Conservation (phyloP, 1,139 yeast genomes). For the Debaryomyces fabryi region DNA sequence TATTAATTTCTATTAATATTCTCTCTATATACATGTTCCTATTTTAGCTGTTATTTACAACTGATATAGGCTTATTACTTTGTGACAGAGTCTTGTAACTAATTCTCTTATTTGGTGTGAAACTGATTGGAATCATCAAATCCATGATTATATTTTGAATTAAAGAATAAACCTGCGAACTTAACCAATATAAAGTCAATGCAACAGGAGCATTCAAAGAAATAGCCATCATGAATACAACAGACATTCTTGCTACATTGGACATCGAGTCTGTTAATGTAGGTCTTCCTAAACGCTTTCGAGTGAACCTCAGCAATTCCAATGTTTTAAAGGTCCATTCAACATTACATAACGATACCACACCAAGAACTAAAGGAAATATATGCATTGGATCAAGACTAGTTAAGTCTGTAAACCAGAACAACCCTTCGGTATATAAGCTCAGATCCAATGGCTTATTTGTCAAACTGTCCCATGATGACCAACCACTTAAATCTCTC, state of each 20-base stretch:
- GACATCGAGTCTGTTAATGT: constrained; percentile 62
- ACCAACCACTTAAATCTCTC: constrained; percentile 77
- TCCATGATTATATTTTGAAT: constrained; percentile 77
- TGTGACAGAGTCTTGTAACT: constrained; percentile 9
- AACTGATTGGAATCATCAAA: constrained; percentile 60
- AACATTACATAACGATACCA: constrained; percentile 70
- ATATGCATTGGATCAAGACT: constrained; percentile 62
- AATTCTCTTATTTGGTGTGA: constrained; percentile 45
- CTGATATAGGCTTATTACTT: constrained; percentile 3
- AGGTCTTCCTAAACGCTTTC: constrained; percentile 50
- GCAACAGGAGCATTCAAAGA: constrained; percentile 87
- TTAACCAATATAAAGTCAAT: constrained; percentile 80
- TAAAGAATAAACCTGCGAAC: constrained; percentile 77
- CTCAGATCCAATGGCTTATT: constrained; percentile 57
- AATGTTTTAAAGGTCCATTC: constrained; percentile 73
- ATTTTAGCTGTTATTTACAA: constrained; percentile 1
- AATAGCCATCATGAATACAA: constrained; percentile 79
- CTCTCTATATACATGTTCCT: constrained; percentile 2
- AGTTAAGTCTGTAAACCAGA: constrained; percentile 65
- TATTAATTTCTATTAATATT: background rate
- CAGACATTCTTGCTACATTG: constrained; percentile 72
- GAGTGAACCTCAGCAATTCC: constrained; percentile 46
- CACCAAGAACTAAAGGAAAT: constrained; percentile 72
- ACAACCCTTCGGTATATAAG: constrained; percentile 55
- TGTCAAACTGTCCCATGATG: constrained; percentile 48